A percentile compares a stretch with the other conserved stretches of the same genome.
Evolutionary conservation across 345 rosid genomes (phyloP).

Genomic region (Corchorus olitorius): DNA sequence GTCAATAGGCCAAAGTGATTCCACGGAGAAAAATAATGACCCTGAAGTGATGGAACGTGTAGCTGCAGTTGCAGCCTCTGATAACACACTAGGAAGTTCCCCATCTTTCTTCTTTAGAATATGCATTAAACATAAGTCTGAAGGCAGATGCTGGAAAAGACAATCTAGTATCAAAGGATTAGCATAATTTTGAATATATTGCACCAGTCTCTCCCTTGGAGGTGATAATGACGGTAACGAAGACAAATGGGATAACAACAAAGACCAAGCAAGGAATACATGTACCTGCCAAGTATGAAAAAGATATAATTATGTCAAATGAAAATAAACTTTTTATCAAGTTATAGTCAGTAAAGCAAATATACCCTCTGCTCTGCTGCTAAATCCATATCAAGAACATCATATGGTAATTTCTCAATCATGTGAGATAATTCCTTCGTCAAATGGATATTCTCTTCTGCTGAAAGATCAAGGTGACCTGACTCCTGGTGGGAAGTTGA

Average conservation of each 20-base stretch:
- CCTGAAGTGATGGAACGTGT: slow-evolving; percentile 64
- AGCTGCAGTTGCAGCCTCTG: slow-evolving; percentile 75
- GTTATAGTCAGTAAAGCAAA: slow-evolving; percentile 12
- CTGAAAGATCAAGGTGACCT: slow-evolving; percentile 35
- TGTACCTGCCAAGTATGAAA: slow-evolving; percentile 60
- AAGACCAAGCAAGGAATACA: slow-evolving; percentile 80
- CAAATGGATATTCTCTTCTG: slow-evolving; percentile 59
- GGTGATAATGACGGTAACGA: slow-evolving; percentile 66
- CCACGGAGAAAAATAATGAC: slow-evolving; percentile 61
- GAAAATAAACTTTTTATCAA: background rate
- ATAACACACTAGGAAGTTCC: slow-evolving; percentile 53
- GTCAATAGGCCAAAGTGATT: slow-evolving; percentile 84
- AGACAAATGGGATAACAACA: slow-evolving; percentile 75
- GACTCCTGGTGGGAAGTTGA: slow-evolving; percentile 46
- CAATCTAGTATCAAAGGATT: slow-evolving; percentile 70
- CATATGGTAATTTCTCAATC: slow-evolving; percentile 66
- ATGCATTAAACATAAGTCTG: slow-evolving; percentile 54
- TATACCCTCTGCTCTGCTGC: slow-evolving; percentile 73
- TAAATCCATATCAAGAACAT: slow-evolving; percentile 74
- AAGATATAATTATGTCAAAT: slow-evolving; percentile 18
- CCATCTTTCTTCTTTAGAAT: slow-evolving; percentile 73
- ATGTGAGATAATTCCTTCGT: slow-evolving; percentile 67
- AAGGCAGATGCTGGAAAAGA: slow-evolving; percentile 89
- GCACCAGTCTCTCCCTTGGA: slow-evolving; percentile 73
- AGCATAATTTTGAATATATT: slow-evolving; percentile 72